Evolutionary conservation across 139 green algal genomes (phyloP).

Genomic region (Micractinium conductrix): DNA sequence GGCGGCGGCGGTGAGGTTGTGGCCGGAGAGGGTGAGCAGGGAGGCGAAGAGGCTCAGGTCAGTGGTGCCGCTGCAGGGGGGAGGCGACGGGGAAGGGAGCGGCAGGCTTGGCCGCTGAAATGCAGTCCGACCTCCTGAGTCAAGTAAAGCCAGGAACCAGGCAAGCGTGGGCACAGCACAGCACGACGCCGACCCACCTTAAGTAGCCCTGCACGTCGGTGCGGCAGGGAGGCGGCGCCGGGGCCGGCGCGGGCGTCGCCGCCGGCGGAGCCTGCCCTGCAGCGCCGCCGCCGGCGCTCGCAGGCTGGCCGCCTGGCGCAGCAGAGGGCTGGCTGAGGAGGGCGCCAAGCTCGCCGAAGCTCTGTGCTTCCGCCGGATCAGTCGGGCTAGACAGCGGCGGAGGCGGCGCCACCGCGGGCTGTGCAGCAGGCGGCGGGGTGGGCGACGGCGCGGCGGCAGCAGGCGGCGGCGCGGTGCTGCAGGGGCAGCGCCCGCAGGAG

Average conservation of each 20-base stretch:
- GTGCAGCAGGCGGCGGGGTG: background rate
- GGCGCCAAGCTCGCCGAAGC: background rate
- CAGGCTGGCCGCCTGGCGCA: background rate
- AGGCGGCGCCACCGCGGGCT: background rate
- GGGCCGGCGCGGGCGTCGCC: too few species aligned
- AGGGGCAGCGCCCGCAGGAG: conserved; percentile 10
- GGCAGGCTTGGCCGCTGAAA: too few species aligned
- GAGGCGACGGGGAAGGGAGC: background rate
- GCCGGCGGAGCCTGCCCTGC: background rate
- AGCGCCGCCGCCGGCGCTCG: background rate
- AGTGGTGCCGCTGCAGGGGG: background rate
- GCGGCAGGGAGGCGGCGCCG: too few species aligned
- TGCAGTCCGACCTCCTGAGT: too few species aligned
- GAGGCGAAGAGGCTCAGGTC: conserved; percentile 14
- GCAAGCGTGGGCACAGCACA: background rate
- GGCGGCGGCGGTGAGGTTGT: background rate
- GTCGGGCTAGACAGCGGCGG: background rate
- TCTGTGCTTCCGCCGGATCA: background rate
- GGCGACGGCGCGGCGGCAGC: background rate
- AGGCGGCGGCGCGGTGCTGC: background rate
- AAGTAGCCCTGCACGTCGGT: background rate
- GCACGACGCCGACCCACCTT: background rate
- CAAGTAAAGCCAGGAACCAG: background rate
- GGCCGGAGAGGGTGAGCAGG: background rate
- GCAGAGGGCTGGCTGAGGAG: background rate